Evolutionary conservation across 768 basidiomycete genomes (phyloP).

Genomic region (Auriscalpium vulgare): DNA sequence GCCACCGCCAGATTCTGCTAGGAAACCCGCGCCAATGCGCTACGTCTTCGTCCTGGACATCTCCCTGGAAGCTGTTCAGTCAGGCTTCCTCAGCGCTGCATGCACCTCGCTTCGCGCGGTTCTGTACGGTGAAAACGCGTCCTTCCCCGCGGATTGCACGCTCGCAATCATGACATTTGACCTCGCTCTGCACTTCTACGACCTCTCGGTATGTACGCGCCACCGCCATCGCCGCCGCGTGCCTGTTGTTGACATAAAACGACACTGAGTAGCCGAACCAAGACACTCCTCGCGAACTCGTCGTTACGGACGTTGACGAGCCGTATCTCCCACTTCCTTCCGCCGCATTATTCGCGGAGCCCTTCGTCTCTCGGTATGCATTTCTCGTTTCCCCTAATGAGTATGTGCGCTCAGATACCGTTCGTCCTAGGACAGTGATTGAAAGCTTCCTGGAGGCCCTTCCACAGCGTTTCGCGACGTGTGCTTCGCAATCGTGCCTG

Average conservation of each 20-base stretch:
- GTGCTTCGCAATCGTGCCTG: constrained; percentile 52
- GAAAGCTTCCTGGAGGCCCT: constrained; percentile 60
- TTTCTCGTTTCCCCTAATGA: not conserved
- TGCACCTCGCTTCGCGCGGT: constrained; percentile 55
- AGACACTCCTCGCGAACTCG: constrained; percentile 42
- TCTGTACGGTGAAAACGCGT: constrained; percentile 51
- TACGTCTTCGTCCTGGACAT: constrained; percentile 89
- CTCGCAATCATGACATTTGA: constrained; percentile 86
- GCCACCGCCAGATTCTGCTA: constrained; percentile 31
- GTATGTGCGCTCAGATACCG: not conserved
- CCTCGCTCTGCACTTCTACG: constrained; percentile 74
- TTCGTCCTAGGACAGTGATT: constrained; percentile 43
- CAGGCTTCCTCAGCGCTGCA: constrained; percentile 62
- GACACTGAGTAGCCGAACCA: constrained; percentile 21
- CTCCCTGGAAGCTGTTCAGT: constrained; percentile 53
- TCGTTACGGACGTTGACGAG: constrained; percentile 88
- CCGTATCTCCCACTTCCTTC: constrained; percentile 70
- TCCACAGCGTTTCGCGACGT: constrained; percentile 48
- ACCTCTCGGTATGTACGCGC: constrained; percentile 63
- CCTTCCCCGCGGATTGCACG: constrained; percentile 44
- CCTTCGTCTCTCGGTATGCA: constrained; percentile 54
- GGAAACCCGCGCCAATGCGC: constrained; percentile 57
- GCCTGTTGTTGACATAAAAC: not conserved
- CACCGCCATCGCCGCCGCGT: not conserved
- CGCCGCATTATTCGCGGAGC: constrained; percentile 69